Evolutionary conservation across 805 yeast genomes (phyloP), one percentile per base, ranked within the genome.

Genomic region (Ogataea degrootiae): DNA sequence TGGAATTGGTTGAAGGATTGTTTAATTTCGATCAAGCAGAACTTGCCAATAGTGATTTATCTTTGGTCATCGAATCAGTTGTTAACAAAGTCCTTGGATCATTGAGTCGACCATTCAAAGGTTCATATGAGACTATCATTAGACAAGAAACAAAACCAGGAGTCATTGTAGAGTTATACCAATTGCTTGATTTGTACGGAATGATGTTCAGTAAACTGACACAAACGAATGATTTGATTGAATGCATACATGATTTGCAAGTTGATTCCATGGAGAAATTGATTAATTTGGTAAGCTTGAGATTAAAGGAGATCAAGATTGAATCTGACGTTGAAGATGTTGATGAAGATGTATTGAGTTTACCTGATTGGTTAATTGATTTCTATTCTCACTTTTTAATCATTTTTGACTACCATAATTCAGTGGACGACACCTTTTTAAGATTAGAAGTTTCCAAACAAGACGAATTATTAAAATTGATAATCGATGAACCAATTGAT

Each of bases 361-460:
- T 96, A 5, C 96, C 97, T 0, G 95, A 87, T 50, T 91, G 95
- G 90, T 67, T 87, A 21, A 70, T 77, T 42, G 83, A 79, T n/a
- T 81, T 83, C 54, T 74, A 85, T 42, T 69, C 79, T 0, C 84
- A 80, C 15, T 69, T 85, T 29, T 70, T 83, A 47, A 79, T 80
- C 1, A 64, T 87, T 2, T 74, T 85, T 51, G 81, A 79, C 26
- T 62, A 67, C 34, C 67, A 67, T 43, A 61, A 52, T 21, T 38
- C 49, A 58, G 29, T 56, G 11, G 57, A 70, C 8, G 62, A 62
- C 6, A 68, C 75, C 3, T 60, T 82, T 8, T 58, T 84, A 53
- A 70, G 70, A 23, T 59, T 80, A 34, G 54, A 68, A 5, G 58
- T 58, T 1, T 67, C 65, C 0, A 66, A 67, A 16, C 65, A 73